phyloP scores from a whole-genome alignment of 2,329 filamentous ascomycete species.

The Colletotrichum cuscutae region DNA sequence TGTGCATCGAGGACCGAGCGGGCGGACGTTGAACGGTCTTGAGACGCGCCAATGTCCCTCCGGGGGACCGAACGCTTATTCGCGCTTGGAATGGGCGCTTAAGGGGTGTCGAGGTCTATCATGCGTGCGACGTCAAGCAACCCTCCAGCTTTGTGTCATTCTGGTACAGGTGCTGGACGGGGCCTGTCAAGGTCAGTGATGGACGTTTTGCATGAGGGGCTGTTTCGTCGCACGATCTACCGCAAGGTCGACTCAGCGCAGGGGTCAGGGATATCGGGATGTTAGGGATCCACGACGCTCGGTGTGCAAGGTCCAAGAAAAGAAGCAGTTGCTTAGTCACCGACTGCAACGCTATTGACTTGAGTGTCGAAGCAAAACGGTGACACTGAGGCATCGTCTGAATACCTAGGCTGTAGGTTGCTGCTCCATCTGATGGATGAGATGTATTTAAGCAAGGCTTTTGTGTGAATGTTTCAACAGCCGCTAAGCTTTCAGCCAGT shows the following conservation, averaged over 20 bases:
- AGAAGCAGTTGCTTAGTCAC: slow-evolving; percentile 11
- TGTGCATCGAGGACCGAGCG: slow-evolving; percentile 27
- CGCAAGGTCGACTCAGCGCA: neutral
- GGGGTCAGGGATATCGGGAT: neutral
- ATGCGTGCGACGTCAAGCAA: slow-evolving; percentile 18
- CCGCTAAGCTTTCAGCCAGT: neutral
- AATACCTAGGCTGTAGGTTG: neutral
- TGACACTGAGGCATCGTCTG: neutral
- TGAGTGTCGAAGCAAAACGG: neutral
- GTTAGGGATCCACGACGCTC: slow-evolving; percentile 25
- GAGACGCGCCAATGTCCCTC: slow-evolving; percentile 30
- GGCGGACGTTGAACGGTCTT: slow-evolving; percentile 6
- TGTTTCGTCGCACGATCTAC: slow-evolving; percentile 15
- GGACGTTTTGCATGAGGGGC: neutral
- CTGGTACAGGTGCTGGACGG: neutral
- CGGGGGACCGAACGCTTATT: slow-evolving; percentile 1
- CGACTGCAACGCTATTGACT: neutral
- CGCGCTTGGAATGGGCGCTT: slow-evolving; percentile 25
- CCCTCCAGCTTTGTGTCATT: neutral
- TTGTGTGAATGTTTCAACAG: neutral
- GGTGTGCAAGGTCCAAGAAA: slow-evolving; percentile 30
- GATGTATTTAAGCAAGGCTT: neutral
- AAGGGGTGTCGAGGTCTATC: neutral
- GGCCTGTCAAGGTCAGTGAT: neutral
- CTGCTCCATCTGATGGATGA: neutral